These are phyloP conservation scores for Serendipita vermifera DNA, from an alignment of 768 basidiomycete species.

Conservation along the genomic window DNA sequence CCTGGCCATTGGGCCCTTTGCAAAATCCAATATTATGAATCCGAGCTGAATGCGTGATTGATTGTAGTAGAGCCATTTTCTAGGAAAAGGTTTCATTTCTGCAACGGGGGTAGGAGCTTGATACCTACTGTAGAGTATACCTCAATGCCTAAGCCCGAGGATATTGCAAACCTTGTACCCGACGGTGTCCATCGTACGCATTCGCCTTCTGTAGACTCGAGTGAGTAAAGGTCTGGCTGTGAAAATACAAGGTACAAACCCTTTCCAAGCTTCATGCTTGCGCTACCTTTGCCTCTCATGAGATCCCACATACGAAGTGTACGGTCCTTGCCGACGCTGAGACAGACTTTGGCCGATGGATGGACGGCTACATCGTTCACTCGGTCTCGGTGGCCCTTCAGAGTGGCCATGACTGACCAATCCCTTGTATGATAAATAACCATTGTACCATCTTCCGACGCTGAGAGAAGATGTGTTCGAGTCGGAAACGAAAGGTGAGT, in stretches of 20 bases:
- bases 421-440: constrained; percentile 86
- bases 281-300: constrained; percentile 83
- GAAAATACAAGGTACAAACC: constrained; percentile 34
- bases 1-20: constrained; percentile 36
- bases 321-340: constrained; percentile 83
- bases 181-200: constrained; percentile 75
- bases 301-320: constrained; percentile 97
- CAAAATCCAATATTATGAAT: constrained; percentile 77
- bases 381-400: constrained; percentile 89
- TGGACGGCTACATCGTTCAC: constrained; percentile 87
- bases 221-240: background rate
- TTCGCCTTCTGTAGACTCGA: constrained; percentile 58
- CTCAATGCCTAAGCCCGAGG: constrained; percentile 61
- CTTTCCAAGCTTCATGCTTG: constrained; percentile 79
- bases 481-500: constrained; percentile 79
- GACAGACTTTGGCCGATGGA: constrained; percentile 79
- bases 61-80: constrained; percentile 68
- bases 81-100: constrained; percentile 22
- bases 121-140: constrained; percentile 60
- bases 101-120: background rate
- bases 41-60: constrained; percentile 63
- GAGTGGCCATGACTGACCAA: constrained; percentile 75
- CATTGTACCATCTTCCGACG: constrained; percentile 85
- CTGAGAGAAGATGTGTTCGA: constrained; percentile 77
- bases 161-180: constrained; percentile 70